Evolutionary conservation across 2,329 filamentous ascomycete species (phyloP), one percentile per base, ranked within the genome.

Genomic region (Paecilomyces niveus): DNA sequence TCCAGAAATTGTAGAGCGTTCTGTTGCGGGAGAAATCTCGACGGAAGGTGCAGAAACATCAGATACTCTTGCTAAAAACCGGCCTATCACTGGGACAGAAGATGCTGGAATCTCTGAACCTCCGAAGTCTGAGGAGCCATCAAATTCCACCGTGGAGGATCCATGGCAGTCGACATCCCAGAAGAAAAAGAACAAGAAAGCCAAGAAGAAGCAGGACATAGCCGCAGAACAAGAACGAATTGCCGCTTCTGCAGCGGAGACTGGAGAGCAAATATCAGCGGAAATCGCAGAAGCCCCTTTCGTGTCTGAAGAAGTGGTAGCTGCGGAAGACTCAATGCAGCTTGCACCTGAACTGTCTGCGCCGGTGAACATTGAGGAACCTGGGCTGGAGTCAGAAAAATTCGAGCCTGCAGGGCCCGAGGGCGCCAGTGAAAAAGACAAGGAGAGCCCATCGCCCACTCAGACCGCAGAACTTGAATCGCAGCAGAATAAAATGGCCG

Each of bases 151-250:
- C 15, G 29, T 59, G 9, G 59, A 64, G 54, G 13, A 32, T 21
- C 45, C 61, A 11, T 63, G 56, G 31, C 62, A 55, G 31, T 63
- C 63, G 26, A 35, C 57, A 35, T 67, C 64, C 3, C 62, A 65
- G 57, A 66, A 65, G 57, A 59, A 63, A 57, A 64, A 62, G 56
- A n/a, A 8, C 13, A 64, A 67, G 57, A 66, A 66, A 57, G 64
- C 5, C 5, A 45, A 45, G 35, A 45, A 18, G 15, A 45, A 45
- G 35, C 35, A 45, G 35, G 35, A 18, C 7, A 18, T 8, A 45
- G 35, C 15, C 18, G 35, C 3, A n/a, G 15, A 7, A n/a, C 35
- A 45, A n/a, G 35, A 21, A 7, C 15, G 15, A 7, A 45, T 6
- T 45, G 39, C 15, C n/a, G 6, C 21, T 45, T 18, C 15, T 18